Evolutionary conservation across 2,329 filamentous ascomycete species (phyloP).

Genomic region (Fusarium falciforme): DNA sequence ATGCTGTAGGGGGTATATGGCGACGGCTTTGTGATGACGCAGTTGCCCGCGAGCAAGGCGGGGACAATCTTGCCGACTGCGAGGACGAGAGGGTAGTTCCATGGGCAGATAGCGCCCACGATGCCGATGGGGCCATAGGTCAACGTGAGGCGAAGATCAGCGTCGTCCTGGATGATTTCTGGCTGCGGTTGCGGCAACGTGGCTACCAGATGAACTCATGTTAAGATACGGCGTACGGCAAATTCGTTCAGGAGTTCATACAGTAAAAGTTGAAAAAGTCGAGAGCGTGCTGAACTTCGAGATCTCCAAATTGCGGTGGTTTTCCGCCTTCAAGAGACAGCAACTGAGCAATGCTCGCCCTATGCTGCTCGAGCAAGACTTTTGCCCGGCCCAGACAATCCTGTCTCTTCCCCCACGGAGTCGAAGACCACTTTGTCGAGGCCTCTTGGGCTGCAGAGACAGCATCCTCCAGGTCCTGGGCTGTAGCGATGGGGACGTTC

Average conservation of each 20-base stretch:
- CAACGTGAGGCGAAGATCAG: background rate
- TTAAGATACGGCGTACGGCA: background rate
- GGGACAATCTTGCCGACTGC: conserved; percentile 65
- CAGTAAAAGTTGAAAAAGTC: background rate
- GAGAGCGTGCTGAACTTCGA: background rate
- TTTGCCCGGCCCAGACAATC: background rate
- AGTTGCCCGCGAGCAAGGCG: conserved; percentile 66
- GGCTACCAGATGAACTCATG: background rate
- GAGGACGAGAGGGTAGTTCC: conserved; percentile 42
- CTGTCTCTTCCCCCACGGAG: background rate
- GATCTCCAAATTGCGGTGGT: conserved; percentile 54
- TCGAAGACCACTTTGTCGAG: background rate
- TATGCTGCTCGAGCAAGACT: background rate
- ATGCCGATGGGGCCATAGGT: background rate
- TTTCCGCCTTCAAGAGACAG: background rate
- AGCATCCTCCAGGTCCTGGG: background rate
- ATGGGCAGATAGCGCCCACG: background rate
- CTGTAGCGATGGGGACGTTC: conserved; percentile 8
- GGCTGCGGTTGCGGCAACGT: background rate
- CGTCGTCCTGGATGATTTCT: background rate
- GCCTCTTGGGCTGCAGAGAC: background rate
- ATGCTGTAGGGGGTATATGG: conserved; percentile 67
- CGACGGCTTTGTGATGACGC: conserved; percentile 66
- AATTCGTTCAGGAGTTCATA: background rate
- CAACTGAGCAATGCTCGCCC: background rate